A percentile compares a stretch with the other conserved stretches of the same genome.
Conservation (phyloP, 2,329 filamentous ascomycete species). For the Cordyceps cicadae region DNA sequence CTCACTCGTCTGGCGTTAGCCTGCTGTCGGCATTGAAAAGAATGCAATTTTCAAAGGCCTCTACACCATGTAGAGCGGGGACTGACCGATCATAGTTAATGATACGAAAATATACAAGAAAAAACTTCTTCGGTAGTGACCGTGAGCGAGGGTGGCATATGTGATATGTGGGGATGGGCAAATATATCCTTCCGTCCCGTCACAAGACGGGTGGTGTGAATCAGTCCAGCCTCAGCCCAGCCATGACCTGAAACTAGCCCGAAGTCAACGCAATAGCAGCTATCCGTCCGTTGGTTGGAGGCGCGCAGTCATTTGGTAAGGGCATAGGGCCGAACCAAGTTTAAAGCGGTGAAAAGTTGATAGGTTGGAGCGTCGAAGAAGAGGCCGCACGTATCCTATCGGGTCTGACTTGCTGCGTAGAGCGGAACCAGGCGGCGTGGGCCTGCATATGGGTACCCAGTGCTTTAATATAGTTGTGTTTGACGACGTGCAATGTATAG, state of each 20-base stretch:
- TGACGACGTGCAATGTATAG: too few relatives aligned
- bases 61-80: too few relatives aligned
- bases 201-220: background rate
- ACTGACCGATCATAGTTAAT: too few relatives aligned
- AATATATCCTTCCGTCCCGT: background rate
- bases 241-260: constrained; percentile 11
- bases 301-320: background rate
- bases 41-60: too few relatives aligned
- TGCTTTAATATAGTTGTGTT: too few relatives aligned
- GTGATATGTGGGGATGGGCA: background rate
- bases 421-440: background rate
- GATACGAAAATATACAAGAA: too few relatives aligned
- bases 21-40: too few relatives aligned
- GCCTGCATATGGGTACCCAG: too few relatives aligned
- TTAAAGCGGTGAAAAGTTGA: background rate
- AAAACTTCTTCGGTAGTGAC: background rate
- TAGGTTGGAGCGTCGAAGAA: too few relatives aligned
- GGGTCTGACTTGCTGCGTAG: background rate
- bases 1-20: too few relatives aligned
- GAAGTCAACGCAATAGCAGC: background rate
- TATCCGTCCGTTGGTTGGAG: background rate
- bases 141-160: background rate
- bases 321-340: constrained; percentile 2
- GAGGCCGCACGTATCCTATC: too few relatives aligned
- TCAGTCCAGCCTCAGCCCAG: background rate